Percentiles rank a stretch among this genome's conserved stretches.
phyloP scores from a whole-genome alignment of 2,329 filamentous ascomycete genomes.

The Phaeoacremonium minimum region DNA sequence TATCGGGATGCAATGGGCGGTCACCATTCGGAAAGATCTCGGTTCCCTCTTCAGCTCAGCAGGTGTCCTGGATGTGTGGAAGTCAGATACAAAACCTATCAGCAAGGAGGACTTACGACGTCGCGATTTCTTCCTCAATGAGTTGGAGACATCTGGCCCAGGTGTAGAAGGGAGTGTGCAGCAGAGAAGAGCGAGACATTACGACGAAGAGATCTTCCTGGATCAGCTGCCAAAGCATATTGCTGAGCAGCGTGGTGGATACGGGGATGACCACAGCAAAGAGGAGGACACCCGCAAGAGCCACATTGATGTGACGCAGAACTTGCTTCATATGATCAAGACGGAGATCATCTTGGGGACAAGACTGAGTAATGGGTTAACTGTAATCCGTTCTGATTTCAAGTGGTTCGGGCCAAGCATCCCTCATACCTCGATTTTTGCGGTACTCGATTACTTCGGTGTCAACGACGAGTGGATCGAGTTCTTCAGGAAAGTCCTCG shows the following conservation, averaged over 20 bases:
- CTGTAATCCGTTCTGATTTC: slow-evolving; percentile 54
- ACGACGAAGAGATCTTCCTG: slow-evolving; percentile 43
- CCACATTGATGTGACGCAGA: slow-evolving; percentile 46
- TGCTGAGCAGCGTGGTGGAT: slow-evolving; percentile 28
- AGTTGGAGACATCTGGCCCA: background rate
- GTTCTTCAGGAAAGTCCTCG: slow-evolving; percentile 51
- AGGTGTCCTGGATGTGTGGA: slow-evolving; percentile 22
- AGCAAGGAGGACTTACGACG: slow-evolving; percentile 30
- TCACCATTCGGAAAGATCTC: slow-evolving; percentile 24
- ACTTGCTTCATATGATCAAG: slow-evolving; percentile 50
- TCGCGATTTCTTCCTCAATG: slow-evolving; percentile 37
- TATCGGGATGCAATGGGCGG: slow-evolving; percentile 29
- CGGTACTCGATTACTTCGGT: slow-evolving; percentile 50
- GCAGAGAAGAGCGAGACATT: slow-evolving; percentile 29
- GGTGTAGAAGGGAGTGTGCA: too few relatives aligned
- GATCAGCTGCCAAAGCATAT: slow-evolving; percentile 43
- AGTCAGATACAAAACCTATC: slow-evolving; percentile 15
- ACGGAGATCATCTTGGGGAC: slow-evolving; percentile 49
- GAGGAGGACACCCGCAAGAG: slow-evolving; percentile 28
- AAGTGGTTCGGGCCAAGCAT: slow-evolving; percentile 52
- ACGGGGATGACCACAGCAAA: slow-evolving; percentile 28
- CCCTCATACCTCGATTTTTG: slow-evolving; percentile 50
- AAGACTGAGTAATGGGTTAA: slow-evolving; percentile 40
- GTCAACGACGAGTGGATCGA: slow-evolving; percentile 44
- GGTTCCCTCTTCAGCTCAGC: slow-evolving; percentile 6